phyloP scores from a whole-genome alignment of 345 rosid species.

The Sapria himalayana region DNA sequence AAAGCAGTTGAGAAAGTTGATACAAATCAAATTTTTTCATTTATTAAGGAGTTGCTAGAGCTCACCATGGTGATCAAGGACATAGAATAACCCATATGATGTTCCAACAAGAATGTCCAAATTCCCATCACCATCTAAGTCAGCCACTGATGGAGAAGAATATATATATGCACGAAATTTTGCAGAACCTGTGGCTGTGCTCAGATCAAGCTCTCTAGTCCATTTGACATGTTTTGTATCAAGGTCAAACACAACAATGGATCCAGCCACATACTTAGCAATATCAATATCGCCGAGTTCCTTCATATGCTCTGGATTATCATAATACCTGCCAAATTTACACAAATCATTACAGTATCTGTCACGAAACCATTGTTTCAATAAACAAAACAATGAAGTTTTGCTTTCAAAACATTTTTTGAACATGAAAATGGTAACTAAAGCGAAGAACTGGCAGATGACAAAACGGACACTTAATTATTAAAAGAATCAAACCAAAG shows the following conservation, averaged over 20 bases:
- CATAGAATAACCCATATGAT: conserved; percentile 88
- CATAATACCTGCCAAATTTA: conserved; percentile 52
- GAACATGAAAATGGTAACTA: no score
- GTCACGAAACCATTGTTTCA: no score
- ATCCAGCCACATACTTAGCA: conserved; percentile 72
- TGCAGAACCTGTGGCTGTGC: conserved; percentile 50
- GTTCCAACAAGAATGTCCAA: conserved; percentile 96
- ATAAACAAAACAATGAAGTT: neutral
- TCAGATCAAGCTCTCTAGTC: conserved; percentile 60
- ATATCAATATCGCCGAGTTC: conserved; percentile 79
- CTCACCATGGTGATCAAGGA: conserved; percentile 89
- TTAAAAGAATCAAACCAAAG: neutral
- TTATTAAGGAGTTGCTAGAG: no score
- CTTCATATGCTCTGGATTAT: conserved; percentile 71
- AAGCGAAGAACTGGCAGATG: no score
- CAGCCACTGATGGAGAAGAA: conserved; percentile 89
- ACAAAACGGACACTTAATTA: neutral
- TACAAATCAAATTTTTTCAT: no score
- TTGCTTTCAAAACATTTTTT: no score
- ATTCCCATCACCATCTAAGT: conserved; percentile 98
- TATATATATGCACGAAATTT: conserved; percentile 69
- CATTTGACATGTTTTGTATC: conserved; percentile 98
- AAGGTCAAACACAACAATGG: conserved; percentile 83
- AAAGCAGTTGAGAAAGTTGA: no score
- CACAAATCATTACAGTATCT: no score